phyloP scores from a whole-genome alignment of 139 green algal genomes.

The Monoraphidium neglectum region DNA sequence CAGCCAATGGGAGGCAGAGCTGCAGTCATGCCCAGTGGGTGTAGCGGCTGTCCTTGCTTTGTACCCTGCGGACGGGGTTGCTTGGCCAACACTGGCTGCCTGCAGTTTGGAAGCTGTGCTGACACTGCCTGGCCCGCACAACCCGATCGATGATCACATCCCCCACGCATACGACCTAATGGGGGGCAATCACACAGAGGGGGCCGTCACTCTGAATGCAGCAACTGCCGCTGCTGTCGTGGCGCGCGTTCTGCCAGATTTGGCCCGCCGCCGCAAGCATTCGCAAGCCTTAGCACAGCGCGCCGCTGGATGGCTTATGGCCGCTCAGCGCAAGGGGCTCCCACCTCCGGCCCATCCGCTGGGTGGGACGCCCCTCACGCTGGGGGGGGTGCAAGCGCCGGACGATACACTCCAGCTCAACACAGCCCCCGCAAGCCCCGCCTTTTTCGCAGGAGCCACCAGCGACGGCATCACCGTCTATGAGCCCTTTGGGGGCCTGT shows the following conservation, averaged over 20 bases:
- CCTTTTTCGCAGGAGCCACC: not conserved
- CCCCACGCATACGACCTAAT: no score
- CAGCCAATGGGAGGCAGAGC: no score
- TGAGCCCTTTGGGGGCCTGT: conserved; percentile 27
- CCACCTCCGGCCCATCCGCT: not conserved
- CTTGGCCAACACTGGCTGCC: no score
- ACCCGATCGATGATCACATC: no score
- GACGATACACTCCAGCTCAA: not conserved
- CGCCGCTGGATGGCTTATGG: not conserved
- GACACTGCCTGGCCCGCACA: no score
- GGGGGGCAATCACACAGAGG: no score
- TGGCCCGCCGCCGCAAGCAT: no score
- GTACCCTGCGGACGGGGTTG: no score
- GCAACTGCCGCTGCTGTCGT: not conserved
- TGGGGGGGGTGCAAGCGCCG: not conserved
- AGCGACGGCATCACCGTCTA: not conserved
- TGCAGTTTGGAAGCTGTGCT: no score
- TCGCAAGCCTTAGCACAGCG: no score
- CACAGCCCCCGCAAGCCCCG: not conserved
- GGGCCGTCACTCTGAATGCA: not conserved
- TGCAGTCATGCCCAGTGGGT: no score
- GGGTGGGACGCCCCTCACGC: not conserved
- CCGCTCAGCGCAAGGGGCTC: not conserved
- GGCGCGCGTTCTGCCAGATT: not conserved
- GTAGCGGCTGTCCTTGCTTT: no score